Percentiles rank a stretch among this genome's conserved stretches.
Evolutionary conservation across 805 yeast genomes (phyloP).

Genomic region (Tetrapisispora arboricola): DNA sequence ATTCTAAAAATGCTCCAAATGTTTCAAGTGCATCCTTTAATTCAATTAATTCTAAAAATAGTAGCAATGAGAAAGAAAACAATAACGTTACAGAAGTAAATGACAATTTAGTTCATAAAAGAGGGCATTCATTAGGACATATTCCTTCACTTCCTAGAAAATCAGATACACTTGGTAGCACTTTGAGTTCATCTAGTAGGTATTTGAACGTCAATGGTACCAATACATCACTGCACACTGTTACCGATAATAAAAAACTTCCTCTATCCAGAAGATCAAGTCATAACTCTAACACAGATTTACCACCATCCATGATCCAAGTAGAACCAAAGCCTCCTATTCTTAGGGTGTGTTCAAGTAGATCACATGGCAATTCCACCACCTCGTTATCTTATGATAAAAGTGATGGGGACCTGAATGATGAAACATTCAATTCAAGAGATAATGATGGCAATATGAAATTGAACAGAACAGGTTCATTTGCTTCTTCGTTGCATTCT

Average conservation of each 20-base stretch:
- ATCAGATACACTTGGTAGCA: not conserved
- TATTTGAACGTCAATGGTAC: not conserved
- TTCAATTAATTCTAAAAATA: not conserved
- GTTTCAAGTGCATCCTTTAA: not conserved
- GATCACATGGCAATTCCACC: not conserved
- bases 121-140: slow-evolving; percentile 4
- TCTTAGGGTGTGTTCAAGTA: slow-evolving; percentile 33
- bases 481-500: slow-evolving; percentile 19
- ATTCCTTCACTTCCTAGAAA: not conserved
- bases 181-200: not conserved
- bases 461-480: slow-evolving; percentile 19
- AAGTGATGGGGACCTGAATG: slow-evolving; percentile 12
- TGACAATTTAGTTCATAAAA: not conserved
- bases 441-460: not conserved
- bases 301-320: slow-evolving; percentile 63
- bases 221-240: not conserved
- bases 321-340: slow-evolving; percentile 69
- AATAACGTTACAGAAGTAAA: not conserved
- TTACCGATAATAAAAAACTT: not conserved
- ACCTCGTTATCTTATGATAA: slow-evolving; percentile 17
- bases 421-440: slow-evolving; percentile 10
- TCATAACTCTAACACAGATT: slow-evolving; percentile 25
- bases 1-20: not conserved
- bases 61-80: not conserved
- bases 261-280: slow-evolving; percentile 24